Evolutionary conservation across 495 filamentous ascomycete species (phyloP).

Genomic region (Trichoderma asperelloides): DNA sequence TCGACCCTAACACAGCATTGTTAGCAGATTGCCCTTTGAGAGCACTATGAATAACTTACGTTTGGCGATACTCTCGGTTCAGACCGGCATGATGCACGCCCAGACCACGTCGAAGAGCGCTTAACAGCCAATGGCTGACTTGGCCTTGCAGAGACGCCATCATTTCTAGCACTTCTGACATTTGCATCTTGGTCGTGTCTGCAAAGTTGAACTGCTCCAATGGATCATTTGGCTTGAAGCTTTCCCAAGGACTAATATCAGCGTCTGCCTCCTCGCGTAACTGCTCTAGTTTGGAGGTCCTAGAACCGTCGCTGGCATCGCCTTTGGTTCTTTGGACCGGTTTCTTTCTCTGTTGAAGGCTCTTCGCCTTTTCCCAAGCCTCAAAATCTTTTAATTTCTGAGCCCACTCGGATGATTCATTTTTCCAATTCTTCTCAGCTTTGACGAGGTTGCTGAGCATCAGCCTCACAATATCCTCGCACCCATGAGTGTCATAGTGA

Average conservation of each 20-base stretch:
- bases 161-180: slow-evolving; percentile 44
- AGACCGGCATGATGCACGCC: slow-evolving; percentile 72
- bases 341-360: slow-evolving; percentile 22
- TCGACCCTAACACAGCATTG: slow-evolving; percentile 40
- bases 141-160: slow-evolving; percentile 35
- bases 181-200: slow-evolving; percentile 42
- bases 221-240: slow-evolving; percentile 57
- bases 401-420: slow-evolving; percentile 48
- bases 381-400: slow-evolving; percentile 42
- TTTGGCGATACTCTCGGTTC: slow-evolving; percentile 66
- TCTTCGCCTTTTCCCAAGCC: slow-evolving; percentile 33
- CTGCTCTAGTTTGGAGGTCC: slow-evolving; percentile 42
- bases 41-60: slow-evolving; percentile 21
- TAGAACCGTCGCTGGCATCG: slow-evolving; percentile 32
- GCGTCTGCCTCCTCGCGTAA: slow-evolving; percentile 41
- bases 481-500: slow-evolving; percentile 59
- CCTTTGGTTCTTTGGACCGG: slow-evolving; percentile 30
- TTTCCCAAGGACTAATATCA: slow-evolving; percentile 46
- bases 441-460: slow-evolving; percentile 41
- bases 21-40: slow-evolving; percentile 11
- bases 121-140: slow-evolving; percentile 40
- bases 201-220: slow-evolving; percentile 57
- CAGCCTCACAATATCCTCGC: slow-evolving; percentile 45
- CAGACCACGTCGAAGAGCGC: slow-evolving; percentile 53
- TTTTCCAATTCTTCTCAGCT: slow-evolving; percentile 49